Evolutionary conservation across 148 eudicot genomes (phyloP).

Genomic region (Dysphania ambrosioides): DNA sequence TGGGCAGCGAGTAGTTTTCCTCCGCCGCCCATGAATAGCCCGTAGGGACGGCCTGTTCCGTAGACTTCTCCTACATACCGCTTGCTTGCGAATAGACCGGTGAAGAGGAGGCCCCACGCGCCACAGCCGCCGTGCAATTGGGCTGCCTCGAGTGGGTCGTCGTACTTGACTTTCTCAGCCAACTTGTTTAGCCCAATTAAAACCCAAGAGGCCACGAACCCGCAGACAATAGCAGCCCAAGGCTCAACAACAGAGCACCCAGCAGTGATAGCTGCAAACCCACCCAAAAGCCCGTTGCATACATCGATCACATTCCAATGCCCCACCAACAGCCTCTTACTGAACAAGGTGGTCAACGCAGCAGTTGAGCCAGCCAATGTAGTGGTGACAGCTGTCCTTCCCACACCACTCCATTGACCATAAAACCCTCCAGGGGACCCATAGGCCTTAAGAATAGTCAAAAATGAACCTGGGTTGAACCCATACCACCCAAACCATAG

Average conservation of each 20-base stretch:
- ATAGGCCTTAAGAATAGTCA: constrained; percentile 32
- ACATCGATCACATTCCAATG: constrained; percentile 47
- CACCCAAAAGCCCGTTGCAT: constrained; percentile 42
- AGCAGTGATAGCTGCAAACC: constrained; percentile 46
- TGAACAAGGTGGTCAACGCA: constrained; percentile 37
- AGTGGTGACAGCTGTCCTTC: constrained; percentile 49
- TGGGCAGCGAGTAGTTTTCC: constrained; percentile 41
- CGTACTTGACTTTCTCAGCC: constrained; percentile 35
- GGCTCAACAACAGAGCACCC: constrained; percentile 49
- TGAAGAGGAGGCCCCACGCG: constrained; percentile 40
- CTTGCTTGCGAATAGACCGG: constrained; percentile 36
- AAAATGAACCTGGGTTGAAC: constrained; percentile 44
- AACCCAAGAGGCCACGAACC: constrained; percentile 46
- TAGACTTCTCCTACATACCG: constrained; percentile 32
- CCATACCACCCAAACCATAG: constrained; percentile 54
- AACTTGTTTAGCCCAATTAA: constrained; percentile 38
- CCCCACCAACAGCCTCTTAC: constrained; percentile 34
- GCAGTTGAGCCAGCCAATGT: constrained; percentile 49
- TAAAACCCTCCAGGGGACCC: constrained; percentile 23
- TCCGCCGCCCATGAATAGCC: constrained; percentile 47
- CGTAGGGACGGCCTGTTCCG: constrained; percentile 33
- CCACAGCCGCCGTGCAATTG: constrained; percentile 47
- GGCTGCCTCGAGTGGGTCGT: constrained; percentile 49
- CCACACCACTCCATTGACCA: constrained; percentile 49
- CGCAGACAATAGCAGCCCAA: constrained; percentile 46